Percentiles rank a stretch among this genome's conserved stretches.
Evolutionary conservation across 108 stramenopile species (phyloP).

Genomic region (Cyclotella atomus): DNA sequence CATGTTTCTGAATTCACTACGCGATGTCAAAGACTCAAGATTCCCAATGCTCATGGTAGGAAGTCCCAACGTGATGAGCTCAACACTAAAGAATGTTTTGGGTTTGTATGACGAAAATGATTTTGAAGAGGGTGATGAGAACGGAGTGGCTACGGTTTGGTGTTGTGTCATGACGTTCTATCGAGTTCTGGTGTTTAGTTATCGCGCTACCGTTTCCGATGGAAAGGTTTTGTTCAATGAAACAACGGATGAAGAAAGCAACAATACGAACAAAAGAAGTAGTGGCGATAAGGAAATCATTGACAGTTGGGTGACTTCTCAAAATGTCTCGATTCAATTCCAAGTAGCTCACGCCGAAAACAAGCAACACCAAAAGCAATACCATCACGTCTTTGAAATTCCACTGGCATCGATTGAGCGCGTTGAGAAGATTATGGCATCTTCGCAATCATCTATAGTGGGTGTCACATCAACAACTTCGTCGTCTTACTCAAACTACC

Average conservation of each 20-base stretch:
- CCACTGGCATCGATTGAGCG: slow-evolving; percentile 84
- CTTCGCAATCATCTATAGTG: slow-evolving; percentile 30
- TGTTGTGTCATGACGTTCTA: slow-evolving; percentile 88
- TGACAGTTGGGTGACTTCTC: slow-evolving; percentile 41
- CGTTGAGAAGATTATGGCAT: slow-evolving; percentile 67
- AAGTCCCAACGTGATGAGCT: slow-evolving; percentile 6
- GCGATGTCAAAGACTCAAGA: slow-evolving; percentile 72
- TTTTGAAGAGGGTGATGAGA: slow-evolving; percentile 1
- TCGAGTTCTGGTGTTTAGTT: slow-evolving; percentile 75
- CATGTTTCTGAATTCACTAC: slow-evolving; percentile 76
- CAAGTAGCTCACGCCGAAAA: slow-evolving; percentile 37
- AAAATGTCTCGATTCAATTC: slow-evolving; percentile 50
- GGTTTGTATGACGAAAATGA: background rate
- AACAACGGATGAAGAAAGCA: background rate
- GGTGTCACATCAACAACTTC: slow-evolving; percentile 20
- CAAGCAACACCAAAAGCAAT: slow-evolving; percentile 22
- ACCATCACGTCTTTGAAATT: slow-evolving; percentile 68
- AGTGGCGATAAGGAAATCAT: slow-evolving; percentile 8
- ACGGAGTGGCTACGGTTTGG: slow-evolving; percentile 57
- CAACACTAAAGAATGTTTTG: slow-evolving; percentile 5
- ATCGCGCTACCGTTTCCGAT: slow-evolving; percentile 18
- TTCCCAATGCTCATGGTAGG: slow-evolving; percentile 31
- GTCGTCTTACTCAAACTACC: slow-evolving; percentile 8
- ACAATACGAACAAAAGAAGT: background rate
- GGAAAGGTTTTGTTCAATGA: slow-evolving; percentile 38